phyloP scores from a whole-genome alignment of 306 rosid genomes.

The Acmispon strigosus region DNA sequence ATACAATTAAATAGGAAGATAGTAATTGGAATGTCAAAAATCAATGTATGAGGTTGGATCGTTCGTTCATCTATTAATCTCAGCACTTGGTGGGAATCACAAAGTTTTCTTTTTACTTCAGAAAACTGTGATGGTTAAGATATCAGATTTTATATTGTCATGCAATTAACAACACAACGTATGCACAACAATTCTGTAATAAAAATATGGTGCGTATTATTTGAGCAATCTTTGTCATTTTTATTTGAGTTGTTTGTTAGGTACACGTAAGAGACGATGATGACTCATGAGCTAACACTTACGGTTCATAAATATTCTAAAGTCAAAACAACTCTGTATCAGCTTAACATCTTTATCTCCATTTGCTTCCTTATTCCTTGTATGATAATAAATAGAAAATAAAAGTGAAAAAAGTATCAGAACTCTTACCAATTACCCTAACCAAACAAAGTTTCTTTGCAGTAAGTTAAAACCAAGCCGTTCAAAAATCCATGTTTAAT shows the following conservation, averaged over 20 bases:
- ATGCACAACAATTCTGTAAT: neutral
- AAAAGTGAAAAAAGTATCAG: too few relatives aligned
- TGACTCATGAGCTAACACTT: neutral
- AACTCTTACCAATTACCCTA: too few relatives aligned
- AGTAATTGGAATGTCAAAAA: too few relatives aligned
- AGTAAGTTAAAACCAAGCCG: neutral
- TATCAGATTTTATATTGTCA: neutral
- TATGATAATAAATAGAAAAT: too few relatives aligned
- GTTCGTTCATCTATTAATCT: too few relatives aligned
- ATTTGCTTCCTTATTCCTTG: too few relatives aligned
- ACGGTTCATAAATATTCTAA: constrained; percentile 23
- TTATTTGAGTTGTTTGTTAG: neutral
- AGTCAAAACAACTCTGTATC: neutral
- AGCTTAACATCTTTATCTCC: too few relatives aligned
- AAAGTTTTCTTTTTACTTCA: too few relatives aligned
- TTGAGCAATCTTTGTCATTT: neutral
- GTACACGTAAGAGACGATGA: neutral
- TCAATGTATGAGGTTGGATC: too few relatives aligned
- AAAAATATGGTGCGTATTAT: neutral
- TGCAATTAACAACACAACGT: neutral
- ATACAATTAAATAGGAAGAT: too few relatives aligned
- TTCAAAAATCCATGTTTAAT: neutral
- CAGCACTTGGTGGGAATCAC: too few relatives aligned
- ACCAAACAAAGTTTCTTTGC: too few relatives aligned
- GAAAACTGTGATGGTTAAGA: neutral